Base-by-base conservation (phyloP, 805 yeast genomes). In the Candida boidinii region DNA sequence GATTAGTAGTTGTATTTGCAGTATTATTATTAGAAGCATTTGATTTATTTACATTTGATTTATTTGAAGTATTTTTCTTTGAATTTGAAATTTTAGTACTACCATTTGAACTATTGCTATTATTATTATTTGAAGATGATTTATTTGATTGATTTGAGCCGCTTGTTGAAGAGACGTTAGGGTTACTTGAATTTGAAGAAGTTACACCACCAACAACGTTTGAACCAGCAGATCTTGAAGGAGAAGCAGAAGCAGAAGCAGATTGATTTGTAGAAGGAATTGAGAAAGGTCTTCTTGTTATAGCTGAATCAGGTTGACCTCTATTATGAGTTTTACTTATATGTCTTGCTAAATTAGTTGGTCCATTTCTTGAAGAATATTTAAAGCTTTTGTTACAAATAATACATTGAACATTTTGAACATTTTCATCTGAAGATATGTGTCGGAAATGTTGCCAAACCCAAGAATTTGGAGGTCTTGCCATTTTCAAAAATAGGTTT, bases 381-480 rank as follows among this genome's bases (percentile, higher is more conserved):
- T 47, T 42, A 35, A 55, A 48, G 1, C 44, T 28, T 30, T 49
- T 53, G 8, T 44, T 43, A 30, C 62, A 56, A 21, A 44, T 39
- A 16, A 44, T 33, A 34, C 62, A 56, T 33, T 48, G 49, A 7
- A 54, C 58, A 9, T 40, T 43, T 7, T 51, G 45, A 27, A 34
- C 37, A 16, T 34, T 39, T 3, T 39, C 48, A 12, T 43, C 48
- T 14, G 44, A 39, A 13, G 51, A 39, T 5, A 48, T 33, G 23
- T 46, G 55, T n/a, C 49, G 40, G 39, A 45, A 56, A 30, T 55
- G 57, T 29, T 51, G 53, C 60, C 60, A 55, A 4, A 56, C 60
- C 60, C 60, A 56, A 26, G 52, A 45, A 35, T 52, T 51, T 29
- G 58, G 57, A 8, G 60, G 60, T 34, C 61, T 44, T 10, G 61